These are phyloP conservation scores for Drechslera avenae DNA, from an alignment of 2,329 filamentous ascomycete species.

Conservation along the genomic window DNA sequence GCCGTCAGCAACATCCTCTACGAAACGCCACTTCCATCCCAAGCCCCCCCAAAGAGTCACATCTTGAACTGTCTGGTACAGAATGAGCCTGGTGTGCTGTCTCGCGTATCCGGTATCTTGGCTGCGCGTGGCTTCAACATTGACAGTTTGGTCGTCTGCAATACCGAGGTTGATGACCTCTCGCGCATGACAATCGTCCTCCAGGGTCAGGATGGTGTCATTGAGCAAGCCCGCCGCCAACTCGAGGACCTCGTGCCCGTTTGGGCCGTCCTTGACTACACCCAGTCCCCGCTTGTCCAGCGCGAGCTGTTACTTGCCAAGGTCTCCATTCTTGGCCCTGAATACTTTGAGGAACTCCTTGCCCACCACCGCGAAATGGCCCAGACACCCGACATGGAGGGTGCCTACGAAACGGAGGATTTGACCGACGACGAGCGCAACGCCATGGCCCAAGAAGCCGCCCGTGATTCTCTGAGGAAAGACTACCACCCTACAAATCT, in stretches of 20 bases:
- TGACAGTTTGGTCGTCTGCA: conserved; percentile 96
- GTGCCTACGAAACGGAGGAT: conserved; percentile 29
- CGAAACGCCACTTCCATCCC: conserved; percentile 87
- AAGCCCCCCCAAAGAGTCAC: conserved; percentile 86
- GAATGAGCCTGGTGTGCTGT: conserved; percentile 97
- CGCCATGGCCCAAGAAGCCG: conserved; percentile 40
- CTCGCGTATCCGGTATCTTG: conserved; percentile 92
- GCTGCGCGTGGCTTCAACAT: conserved; percentile 99
- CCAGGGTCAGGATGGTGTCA: conserved; percentile 92
- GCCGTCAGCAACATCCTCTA: conserved; percentile 99
- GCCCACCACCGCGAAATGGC: conserved; percentile 94
- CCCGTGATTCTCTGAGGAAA: conserved; percentile 49
- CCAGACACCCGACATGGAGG: conserved; percentile 48
- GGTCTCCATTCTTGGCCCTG: conserved; percentile 92
- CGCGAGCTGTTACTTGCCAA: conserved; percentile 94
- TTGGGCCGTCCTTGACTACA: conserved; percentile 98
- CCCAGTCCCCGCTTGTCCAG: conserved; percentile 88
- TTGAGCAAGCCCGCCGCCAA: conserved; percentile 94
- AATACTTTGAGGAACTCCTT: conserved; percentile 97
- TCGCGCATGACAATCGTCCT: conserved; percentile 99
- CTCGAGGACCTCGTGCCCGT: conserved; percentile 96
- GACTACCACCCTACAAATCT: conserved; percentile 93
- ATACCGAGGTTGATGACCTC: conserved; percentile 94
- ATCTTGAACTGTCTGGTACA: conserved; percentile 98
- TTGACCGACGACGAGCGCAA: conserved; percentile 41